These are phyloP conservation scores for Vachellia pachyceras DNA, from an alignment of 306 rosid species.

Conservation along the genomic window DNA sequence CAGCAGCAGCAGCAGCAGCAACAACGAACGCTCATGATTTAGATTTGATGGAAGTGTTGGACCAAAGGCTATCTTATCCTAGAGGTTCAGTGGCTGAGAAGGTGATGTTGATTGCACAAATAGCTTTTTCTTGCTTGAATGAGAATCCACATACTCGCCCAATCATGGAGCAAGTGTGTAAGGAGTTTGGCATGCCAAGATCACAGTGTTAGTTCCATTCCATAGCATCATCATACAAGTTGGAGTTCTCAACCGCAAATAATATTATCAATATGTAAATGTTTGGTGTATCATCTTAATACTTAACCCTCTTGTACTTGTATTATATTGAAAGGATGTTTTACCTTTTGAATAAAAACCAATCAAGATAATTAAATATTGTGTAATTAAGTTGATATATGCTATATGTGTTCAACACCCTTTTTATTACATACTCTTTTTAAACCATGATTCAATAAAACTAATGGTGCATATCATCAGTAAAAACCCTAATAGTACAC, in stretches of 20 bases:
- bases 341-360: background rate
- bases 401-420: background rate
- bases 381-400: background rate
- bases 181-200: conserved; percentile 25
- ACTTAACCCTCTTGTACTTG: background rate
- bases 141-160: conserved; percentile 31
- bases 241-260: background rate
- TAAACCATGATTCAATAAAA: no score
- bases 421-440: no score
- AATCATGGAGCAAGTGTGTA: conserved; percentile 38
- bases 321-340: background rate
- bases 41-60: conserved; percentile 28
- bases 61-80: conserved; percentile 24
- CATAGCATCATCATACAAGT: background rate
- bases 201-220: background rate
- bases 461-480: no score
- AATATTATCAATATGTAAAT: background rate
- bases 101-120: conserved; percentile 29
- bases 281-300: background rate
- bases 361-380: no score
- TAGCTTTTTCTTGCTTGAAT: conserved; percentile 35
- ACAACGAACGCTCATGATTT: conserved; percentile 1
- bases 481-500: no score
- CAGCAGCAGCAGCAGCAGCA: no score
- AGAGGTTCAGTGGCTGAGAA: background rate